Base-by-base conservation (phyloP, 176 grass and related monocot genomes). In the Raddia guianensis region DNA sequence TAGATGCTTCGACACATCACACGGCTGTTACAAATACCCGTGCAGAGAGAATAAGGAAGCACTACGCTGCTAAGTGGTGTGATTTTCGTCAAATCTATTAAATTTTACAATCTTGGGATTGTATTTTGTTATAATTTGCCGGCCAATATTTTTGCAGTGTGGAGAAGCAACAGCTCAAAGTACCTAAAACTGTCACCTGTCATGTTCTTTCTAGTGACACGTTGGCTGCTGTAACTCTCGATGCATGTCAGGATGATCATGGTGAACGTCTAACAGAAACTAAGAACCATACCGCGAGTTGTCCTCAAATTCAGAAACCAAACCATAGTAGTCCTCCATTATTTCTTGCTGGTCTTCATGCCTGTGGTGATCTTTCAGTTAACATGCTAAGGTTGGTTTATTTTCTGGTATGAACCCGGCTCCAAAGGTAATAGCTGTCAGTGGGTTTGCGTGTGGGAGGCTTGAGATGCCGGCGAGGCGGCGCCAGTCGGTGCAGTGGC, bases 341-440 rank as follows among this genome's bases (percentile, higher is more conserved):
- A 76, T 70, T 99, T 74, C 86, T 99, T 15, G 86, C 92, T 70
- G 92, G 96, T 72, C 96, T 99, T 80, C 90, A 99, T 86, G 96
- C 96, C 48, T 99, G 96, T 71, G 92, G 96, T 71, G 96, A 95
- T 67, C 93, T 99, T 88, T 99, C 90, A 82, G 92, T 93, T 67
- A 93, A 95, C 81, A 99, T 99, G 96, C 84, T 99, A 84, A 99
- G 92, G 96, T 99, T 79, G 61, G 35, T 87, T 35, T 63, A 19
- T 40, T 1, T 27, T 27, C 27, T 27, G 27, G 27, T 27, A 27
- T 27, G 0, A 27, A 27, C 27, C 1, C 27, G 27, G 27, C 27
- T 27, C 27, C 27, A 27, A 27, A 27, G 27, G 27, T 27, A 27
- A 27, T 27, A 27, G 27, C 27, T 27, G 27, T 27, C 0, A 27